Conservation (phyloP, 2,329 filamentous ascomycete genomes). For the Cladosporium sp. region DNA sequence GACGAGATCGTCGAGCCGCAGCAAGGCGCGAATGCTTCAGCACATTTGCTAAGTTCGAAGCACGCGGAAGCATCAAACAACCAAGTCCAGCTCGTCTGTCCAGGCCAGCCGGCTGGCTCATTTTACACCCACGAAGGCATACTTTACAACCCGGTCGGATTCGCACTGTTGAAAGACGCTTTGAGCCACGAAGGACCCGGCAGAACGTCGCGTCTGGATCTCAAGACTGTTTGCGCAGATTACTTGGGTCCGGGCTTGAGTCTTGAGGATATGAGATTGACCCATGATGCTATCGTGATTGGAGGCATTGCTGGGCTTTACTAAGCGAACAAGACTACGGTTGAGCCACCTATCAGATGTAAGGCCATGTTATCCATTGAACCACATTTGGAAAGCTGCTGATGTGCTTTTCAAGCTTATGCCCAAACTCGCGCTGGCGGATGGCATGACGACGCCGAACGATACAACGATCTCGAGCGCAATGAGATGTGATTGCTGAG, state of each 20-base stretch:
- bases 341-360: conserved; percentile 39
- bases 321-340: conserved; percentile 31
- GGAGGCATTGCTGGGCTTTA: conserved; percentile 34
- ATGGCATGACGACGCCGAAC: too few species aligned
- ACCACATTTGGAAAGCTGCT: too few species aligned
- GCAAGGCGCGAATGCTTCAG: conserved; percentile 44
- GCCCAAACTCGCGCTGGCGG: too few species aligned
- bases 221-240: conserved; percentile 37
- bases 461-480: too few species aligned
- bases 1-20: conserved; percentile 54
- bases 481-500: too few species aligned
- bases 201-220: conserved; percentile 35
- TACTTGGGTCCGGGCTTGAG: conserved; percentile 37
- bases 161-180: conserved; percentile 45
- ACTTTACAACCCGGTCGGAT: conserved; percentile 47
- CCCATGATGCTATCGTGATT: conserved; percentile 40
- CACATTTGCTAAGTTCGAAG: conserved; percentile 39
- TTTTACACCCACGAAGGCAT: conserved; percentile 50
- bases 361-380: too few species aligned
- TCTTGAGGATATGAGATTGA: conserved; percentile 44
- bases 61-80: conserved; percentile 48
- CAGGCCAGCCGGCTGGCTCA: conserved; percentile 36
- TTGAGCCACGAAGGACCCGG: conserved; percentile 47
- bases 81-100: conserved; percentile 45
- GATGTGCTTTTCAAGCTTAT: too few species aligned